A percentile compares a stretch with the other conserved stretches of the same genome.
phyloP scores from a whole-genome alignment of 192 early-diverging fungal species.

The Geranomyces variabilis region DNA sequence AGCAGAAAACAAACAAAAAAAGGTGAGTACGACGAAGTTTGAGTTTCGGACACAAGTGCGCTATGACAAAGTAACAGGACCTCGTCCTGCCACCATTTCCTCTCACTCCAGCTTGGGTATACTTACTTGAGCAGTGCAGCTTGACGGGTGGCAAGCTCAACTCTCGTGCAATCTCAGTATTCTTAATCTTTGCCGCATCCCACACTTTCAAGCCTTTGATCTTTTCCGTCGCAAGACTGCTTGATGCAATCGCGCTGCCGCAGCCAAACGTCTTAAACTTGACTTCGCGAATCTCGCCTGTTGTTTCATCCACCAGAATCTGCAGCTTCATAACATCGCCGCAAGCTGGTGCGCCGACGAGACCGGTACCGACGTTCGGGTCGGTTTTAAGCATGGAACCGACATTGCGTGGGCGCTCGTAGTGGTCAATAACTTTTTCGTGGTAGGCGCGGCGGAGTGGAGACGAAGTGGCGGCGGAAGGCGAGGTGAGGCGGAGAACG shows the following conservation, averaged over 20 bases:
- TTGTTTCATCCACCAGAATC: constrained; percentile 91
- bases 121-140: constrained; percentile 94
- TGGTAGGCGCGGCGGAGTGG: constrained; percentile 19
- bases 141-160: constrained; percentile 94
- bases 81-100: constrained; percentile 13
- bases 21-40: not conserved
- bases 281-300: constrained; percentile 90
- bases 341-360: constrained; percentile 70
- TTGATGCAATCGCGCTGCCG: constrained; percentile 94
- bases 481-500: too few relatives aligned
- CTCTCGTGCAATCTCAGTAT: constrained; percentile 97
- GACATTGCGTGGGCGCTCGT: constrained; percentile 94
- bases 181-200: constrained; percentile 90
- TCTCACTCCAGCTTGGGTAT: too few relatives aligned
- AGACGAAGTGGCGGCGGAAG: too few relatives aligned
- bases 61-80: too few relatives aligned
- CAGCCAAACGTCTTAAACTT: constrained; percentile 99
- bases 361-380: constrained; percentile 92
- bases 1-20: not conserved
- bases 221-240: constrained; percentile 89
- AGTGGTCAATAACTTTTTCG: constrained; percentile 93
- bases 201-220: constrained; percentile 92
- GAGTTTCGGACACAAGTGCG: not conserved
- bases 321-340: constrained; percentile 78
- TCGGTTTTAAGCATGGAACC: constrained; percentile 88